Evolutionary conservation across 352 stramenopile genomes (phyloP).

Genomic region (Phytophthora lateralis): DNA sequence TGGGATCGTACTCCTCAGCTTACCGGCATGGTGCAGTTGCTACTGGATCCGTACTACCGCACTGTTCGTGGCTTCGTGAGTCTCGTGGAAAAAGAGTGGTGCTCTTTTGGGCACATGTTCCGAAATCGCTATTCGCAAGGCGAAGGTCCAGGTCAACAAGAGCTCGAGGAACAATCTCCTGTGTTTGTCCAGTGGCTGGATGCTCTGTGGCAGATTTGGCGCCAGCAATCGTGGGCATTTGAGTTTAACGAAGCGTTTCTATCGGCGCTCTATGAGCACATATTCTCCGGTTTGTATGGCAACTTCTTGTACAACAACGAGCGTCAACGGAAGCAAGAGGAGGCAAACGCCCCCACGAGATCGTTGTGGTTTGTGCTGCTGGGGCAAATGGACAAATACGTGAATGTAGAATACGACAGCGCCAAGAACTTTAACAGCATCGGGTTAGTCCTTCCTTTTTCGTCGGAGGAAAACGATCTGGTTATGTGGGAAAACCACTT

Average conservation of each 20-base stretch:
- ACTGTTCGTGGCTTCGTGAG: conserved; percentile 95
- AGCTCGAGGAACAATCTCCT: conserved; percentile 97
- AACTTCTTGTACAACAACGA: conserved; percentile 98
- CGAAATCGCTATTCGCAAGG: conserved; percentile 95
- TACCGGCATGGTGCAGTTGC: conserved; percentile 93
- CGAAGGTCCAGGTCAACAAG: conserved; percentile 91
- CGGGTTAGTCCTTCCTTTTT: conserved; percentile 79
- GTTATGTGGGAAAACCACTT: conserved; percentile 87
- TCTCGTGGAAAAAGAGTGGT: conserved; percentile 99
- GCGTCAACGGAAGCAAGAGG: conserved; percentile 71
- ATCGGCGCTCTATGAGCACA: conserved; percentile 93
- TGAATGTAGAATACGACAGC: conserved; percentile 85
- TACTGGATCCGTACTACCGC: conserved; percentile 98
- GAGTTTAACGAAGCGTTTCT: conserved; percentile 97
- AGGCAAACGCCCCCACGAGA: conserved; percentile 60
- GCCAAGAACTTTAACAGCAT: conserved; percentile 89
- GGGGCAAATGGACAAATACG: conserved; percentile 63
- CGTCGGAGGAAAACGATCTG: conserved; percentile 82
- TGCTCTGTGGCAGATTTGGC: conserved; percentile 97
- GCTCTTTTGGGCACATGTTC: conserved; percentile 99
- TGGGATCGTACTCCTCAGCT: conserved; percentile 99
- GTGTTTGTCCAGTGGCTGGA: conserved; percentile 99
- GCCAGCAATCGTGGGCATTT: conserved; percentile 97
- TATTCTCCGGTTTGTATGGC: conserved; percentile 97
- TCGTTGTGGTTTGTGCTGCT: conserved; percentile 79